phyloP scores from a whole-genome alignment of 2,329 filamentous ascomycete genomes.

The Grosmannia huntii region DNA sequence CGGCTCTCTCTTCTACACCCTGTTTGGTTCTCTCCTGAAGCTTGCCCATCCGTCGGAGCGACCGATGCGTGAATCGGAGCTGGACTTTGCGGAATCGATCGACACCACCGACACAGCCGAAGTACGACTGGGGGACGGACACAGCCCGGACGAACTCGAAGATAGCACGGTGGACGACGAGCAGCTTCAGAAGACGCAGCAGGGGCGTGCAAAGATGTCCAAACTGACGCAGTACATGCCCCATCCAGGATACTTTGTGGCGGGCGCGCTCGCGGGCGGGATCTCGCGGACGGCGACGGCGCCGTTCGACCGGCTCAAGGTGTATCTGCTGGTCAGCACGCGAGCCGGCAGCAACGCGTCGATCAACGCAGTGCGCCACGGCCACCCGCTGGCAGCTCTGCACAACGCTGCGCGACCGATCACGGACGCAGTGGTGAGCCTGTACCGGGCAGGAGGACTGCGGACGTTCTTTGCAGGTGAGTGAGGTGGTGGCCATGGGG shows the following conservation, averaged over 20 bases:
- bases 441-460: constrained; percentile 78
- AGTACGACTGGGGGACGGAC: too few relatives aligned
- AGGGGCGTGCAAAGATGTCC: background rate
- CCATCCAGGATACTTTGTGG: constrained; percentile 93
- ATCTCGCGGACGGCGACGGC: constrained; percentile 92
- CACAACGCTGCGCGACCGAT: constrained; percentile 58
- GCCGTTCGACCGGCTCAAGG: constrained; percentile 90
- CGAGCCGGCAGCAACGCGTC: constrained; percentile 44
- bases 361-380: constrained; percentile 55
- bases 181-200: constrained; percentile 6
- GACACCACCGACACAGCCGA: background rate
- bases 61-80: background rate
- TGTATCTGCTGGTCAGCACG: constrained; percentile 92
- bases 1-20: constrained; percentile 54
- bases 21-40: constrained; percentile 65
- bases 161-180: constrained; percentile 2
- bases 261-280: constrained; percentile 86
- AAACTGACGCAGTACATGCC: constrained; percentile 57
- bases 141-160: background rate
- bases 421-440: constrained; percentile 56
- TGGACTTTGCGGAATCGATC: background rate
- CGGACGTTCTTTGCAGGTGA: constrained; percentile 85
- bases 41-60: constrained; percentile 32
- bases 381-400: constrained; percentile 50
- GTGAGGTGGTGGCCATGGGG: constrained; percentile 15